Conservation (phyloP, 192 early-diverging fungal genomes). For the Cetraspora pellucida region DNA sequence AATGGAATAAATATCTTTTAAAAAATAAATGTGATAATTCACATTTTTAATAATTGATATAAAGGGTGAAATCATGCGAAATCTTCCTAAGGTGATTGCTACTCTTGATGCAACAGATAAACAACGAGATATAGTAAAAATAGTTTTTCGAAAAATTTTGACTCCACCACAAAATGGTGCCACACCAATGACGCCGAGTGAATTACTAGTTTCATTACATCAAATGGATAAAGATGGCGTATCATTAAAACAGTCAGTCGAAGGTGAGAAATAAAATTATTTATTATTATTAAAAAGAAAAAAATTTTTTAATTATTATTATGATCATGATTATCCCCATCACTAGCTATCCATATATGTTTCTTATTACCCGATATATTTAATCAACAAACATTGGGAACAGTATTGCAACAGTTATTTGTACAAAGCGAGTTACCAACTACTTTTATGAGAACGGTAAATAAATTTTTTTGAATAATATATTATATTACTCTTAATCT, state of each 20-base stretch:
- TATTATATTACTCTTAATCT: too few species aligned
- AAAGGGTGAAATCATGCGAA: slow-evolving; percentile 57
- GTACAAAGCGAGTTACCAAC: slow-evolving; percentile 69
- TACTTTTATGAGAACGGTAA: slow-evolving; percentile 76
- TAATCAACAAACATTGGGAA: slow-evolving; percentile 68
- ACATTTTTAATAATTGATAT: background rate
- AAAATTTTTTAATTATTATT: background rate
- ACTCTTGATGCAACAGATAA: slow-evolving; percentile 67
- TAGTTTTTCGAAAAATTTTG: slow-evolving; percentile 63
- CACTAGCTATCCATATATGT: slow-evolving; percentile 72
- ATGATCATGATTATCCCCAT: slow-evolving; percentile 8
- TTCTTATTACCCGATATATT: slow-evolving; percentile 67
- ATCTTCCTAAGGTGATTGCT: slow-evolving; percentile 63
- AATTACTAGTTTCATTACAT: slow-evolving; percentile 72
- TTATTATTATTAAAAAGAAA: background rate
- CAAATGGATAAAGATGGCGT: slow-evolving; percentile 63
- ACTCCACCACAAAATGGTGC: slow-evolving; percentile 33
- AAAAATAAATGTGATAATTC: background rate
- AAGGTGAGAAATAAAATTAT: slow-evolving; percentile 57
- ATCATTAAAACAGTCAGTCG: slow-evolving; percentile 61
- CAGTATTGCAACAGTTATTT: slow-evolving; percentile 66
- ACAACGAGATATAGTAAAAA: slow-evolving; percentile 60
- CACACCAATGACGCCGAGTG: slow-evolving; percentile 57
- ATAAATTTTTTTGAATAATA: background rate
- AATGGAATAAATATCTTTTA: slow-evolving; percentile 15